Evolutionary conservation across 179 eudicot species (phyloP), one percentile per base, ranked within the genome.

Genomic region (Carnegiea gigantea): DNA sequence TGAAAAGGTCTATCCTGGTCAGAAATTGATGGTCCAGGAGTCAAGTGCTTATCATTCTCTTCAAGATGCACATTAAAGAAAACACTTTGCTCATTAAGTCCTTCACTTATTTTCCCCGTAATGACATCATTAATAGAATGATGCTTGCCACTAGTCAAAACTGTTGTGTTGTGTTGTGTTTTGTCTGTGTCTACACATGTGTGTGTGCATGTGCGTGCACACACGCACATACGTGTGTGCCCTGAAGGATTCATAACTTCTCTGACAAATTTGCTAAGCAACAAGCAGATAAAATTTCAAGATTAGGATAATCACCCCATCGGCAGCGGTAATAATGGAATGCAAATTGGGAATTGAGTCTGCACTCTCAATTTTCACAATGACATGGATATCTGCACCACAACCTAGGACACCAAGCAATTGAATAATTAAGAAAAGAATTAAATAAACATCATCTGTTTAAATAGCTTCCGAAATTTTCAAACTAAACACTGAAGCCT

Each of bases 381-480:
- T 93, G 38, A 93, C 93, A 82, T 93, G 95, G 85, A 93, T 93
- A 85, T 93, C 97, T 74, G 97, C 95, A 77, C 87, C 88, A 83
- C 91, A 88, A 77, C 89, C 95, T 92, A 80, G 54, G 78, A 85
- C 75, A 80, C 49, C 51, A 70, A 79, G 79, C 14, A 33, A 76
- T 17, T 9, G 43, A 43, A 62, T 6, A 73, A 36, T 82, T 26
- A 59, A 20, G 18, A 12, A 48, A 36, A 30, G 18, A 54, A 14
- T 14, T 11, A 5, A 5, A 20, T 23, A n/a, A n/a, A 46, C 46
- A 4, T 17, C 44, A 79, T 79, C 79, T 57, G 62, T 43, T 0
- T 9, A 40, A 62, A 21, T 28, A 70, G 71, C 30, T 24, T 59
- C 48, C 0, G 44, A 75, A 44, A 33, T 1, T 15, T 51, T 15